Evolutionary conservation across 495 filamentous ascomycete species (phyloP).

Genomic region (Mytilinidion resinicola): DNA sequence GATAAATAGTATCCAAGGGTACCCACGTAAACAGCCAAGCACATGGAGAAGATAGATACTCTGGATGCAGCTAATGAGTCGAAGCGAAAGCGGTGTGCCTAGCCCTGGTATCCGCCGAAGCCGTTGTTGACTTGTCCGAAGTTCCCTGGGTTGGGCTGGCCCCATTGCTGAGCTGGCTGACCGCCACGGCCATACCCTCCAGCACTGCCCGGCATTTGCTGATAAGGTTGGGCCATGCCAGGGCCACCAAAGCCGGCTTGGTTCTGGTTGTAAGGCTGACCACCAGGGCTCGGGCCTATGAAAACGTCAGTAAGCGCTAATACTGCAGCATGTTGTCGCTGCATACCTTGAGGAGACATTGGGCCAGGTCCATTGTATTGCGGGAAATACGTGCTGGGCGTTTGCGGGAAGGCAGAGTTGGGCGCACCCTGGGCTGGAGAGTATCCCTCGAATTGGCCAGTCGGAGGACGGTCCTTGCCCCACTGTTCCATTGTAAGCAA

Average conservation of each 20-base stretch:
- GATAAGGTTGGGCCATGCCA: slow-evolving; percentile 46
- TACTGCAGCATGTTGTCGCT: slow-evolving; percentile 24
- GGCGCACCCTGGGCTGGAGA: slow-evolving; percentile 64
- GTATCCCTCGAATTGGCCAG: slow-evolving; percentile 65
- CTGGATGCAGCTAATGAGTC: slow-evolving; percentile 1
- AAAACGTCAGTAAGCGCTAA: slow-evolving; percentile 42
- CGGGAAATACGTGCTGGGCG: slow-evolving; percentile 81
- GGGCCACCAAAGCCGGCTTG: slow-evolving; percentile 55
- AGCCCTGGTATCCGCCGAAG: slow-evolving; percentile 38
- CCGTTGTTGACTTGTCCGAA: slow-evolving; percentile 31
- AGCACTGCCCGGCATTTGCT: slow-evolving; percentile 44
- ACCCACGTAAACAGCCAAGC: slow-evolving; percentile 20
- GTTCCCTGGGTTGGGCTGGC: slow-evolving; percentile 29
- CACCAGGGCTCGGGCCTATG: slow-evolving; percentile 53
- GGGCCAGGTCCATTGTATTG: slow-evolving; percentile 70
- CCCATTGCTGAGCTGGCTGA: slow-evolving; percentile 26
- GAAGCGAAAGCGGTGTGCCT: slow-evolving; percentile 3
- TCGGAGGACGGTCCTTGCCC: slow-evolving; percentile 97
- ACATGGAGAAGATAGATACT: slow-evolving; percentile 16
- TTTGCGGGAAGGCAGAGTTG: slow-evolving; percentile 60
- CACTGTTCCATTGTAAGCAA: slow-evolving; percentile 51
- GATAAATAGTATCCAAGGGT: slow-evolving; percentile 1
- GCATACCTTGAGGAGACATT: slow-evolving; percentile 63
- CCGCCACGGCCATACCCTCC: slow-evolving; percentile 34
- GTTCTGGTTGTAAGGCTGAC: slow-evolving; percentile 53